Conservation (phyloP, 345 rosid genomes). For the Alliaria petiolata region DNA sequence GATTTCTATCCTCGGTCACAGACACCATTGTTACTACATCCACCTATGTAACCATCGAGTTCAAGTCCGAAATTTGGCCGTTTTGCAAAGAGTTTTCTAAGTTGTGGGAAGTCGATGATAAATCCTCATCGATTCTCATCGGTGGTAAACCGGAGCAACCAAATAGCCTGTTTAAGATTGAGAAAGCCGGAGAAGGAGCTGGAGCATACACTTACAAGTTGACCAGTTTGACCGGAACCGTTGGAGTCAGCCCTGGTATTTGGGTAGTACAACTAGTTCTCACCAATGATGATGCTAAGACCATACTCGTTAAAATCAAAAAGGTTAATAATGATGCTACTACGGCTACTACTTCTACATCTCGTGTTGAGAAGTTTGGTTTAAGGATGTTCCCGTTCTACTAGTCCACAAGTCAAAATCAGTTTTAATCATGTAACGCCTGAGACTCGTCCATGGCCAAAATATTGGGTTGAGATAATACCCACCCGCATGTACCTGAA, state of each 20-base stretch:
- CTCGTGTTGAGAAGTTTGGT: neutral
- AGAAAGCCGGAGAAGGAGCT: neutral
- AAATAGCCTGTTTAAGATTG: neutral
- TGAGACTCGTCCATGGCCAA: conserved; percentile 5
- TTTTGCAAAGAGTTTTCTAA: conserved; percentile 1
- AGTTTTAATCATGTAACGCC: neutral
- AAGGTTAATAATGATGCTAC: neutral
- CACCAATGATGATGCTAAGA: neutral
- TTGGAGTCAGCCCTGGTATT: neutral
- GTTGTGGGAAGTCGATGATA: neutral
- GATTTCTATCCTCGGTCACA: neutral
- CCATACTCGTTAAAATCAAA: neutral
- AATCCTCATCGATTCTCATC: neutral
- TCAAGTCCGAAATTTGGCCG: neutral
- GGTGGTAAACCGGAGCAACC: neutral
- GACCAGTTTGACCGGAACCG: neutral
- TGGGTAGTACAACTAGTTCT: neutral
- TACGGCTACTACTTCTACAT: neutral
- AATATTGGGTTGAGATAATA: conserved; percentile 7
- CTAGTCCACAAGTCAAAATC: neutral
- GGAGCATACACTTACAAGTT: conserved; percentile 7
- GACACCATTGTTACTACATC: neutral
- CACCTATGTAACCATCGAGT: conserved; percentile 2
- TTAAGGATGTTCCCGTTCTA: conserved; percentile 10
- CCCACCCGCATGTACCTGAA: neutral